Base-by-base conservation (phyloP, 805 yeast genomes). In the Candida nitratophila region DNA sequence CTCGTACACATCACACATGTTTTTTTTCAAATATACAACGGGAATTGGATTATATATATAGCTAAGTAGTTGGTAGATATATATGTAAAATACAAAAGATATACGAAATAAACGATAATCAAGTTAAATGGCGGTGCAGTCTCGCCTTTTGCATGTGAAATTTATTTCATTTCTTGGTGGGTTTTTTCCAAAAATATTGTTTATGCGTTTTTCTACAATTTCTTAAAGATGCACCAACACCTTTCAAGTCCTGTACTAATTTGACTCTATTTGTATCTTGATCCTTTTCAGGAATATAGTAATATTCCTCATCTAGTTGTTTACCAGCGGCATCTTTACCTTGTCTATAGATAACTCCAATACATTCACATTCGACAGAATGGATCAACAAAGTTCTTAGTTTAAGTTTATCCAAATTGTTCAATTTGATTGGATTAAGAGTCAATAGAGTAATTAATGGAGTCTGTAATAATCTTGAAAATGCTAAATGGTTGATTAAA, bases 311-410 rank as follows among this genome's bases (percentile, higher is more conserved):
- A 52, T 91, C 98, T 49, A 93, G 70, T 3, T 86, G 86, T 61
- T 89, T 88, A 11, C 98, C 99, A 2, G 96, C 95, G 3, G 98
- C 97, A 64, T 93, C 99, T 61, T 89, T 90, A 40, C 97, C 97
- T 46, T 76, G 73, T 62, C 98, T 83, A 56, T 79, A 77, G 47
- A 93, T 90, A 11, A 85, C 83, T n/a, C 98, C 98, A 46, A 91
- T 74, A 55, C 91, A 83, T n/a, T 46, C 50, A 33, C 79, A 65
- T 37, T 66, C 61, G 31, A 71, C 64, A 9, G 64, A 62, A 20
- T 34, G 24, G 11, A 19, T 20, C 29, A 76, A 54, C 7, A 76
- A 51, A 21, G 71, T 67, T 44, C 76, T 66, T 16, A 77, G 51
- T 54, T 76, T 77, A 24, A 61, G 56, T 43, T 67, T 65, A 4